Conservation (phyloP, 169 alveolate species). For the Eimeria sp. region DNA sequence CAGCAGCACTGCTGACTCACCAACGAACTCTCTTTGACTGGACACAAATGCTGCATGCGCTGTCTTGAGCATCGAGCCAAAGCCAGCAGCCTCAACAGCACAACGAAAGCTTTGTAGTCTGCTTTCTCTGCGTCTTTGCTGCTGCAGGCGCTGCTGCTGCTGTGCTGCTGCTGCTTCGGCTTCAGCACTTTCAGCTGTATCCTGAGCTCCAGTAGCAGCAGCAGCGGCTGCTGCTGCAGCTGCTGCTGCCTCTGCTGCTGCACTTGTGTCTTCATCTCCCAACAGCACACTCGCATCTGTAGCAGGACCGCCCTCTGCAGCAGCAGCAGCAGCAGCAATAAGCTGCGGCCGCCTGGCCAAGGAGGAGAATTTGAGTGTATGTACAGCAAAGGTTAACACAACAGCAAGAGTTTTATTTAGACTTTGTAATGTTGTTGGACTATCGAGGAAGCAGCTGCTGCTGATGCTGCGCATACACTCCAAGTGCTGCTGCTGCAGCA, state of each 20-base stretch:
- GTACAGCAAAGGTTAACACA: background rate
- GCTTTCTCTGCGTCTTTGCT: constrained; percentile 32
- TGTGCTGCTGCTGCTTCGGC: background rate
- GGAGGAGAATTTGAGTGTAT: constrained; percentile 13
- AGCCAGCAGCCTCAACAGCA: constrained; percentile 27
- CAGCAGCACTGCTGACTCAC: background rate
- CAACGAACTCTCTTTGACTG: constrained; percentile 45
- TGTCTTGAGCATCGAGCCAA: constrained; percentile 8
- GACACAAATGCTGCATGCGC: constrained; percentile 24
- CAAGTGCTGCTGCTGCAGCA: constrained; percentile 59
- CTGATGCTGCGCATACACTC: constrained; percentile 31
- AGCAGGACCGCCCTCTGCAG: no score
- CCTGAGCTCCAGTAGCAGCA: background rate
- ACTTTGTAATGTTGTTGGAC: constrained; percentile 21
- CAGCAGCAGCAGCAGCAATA: no score
- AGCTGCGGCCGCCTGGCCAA: constrained; percentile 1
- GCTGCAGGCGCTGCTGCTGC: constrained; percentile 4
- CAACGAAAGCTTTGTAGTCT: constrained; percentile 31
- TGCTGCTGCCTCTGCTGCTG: constrained; percentile 31
- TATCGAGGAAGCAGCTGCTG: constrained; percentile 7
- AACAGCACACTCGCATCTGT: background rate
- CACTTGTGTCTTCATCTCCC: background rate
- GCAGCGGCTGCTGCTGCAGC: background rate
- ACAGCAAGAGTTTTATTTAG: constrained; percentile 4
- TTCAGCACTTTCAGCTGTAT: background rate